Conservation (phyloP, 441 rosid species). For the Gossypium davidsonii region DNA sequence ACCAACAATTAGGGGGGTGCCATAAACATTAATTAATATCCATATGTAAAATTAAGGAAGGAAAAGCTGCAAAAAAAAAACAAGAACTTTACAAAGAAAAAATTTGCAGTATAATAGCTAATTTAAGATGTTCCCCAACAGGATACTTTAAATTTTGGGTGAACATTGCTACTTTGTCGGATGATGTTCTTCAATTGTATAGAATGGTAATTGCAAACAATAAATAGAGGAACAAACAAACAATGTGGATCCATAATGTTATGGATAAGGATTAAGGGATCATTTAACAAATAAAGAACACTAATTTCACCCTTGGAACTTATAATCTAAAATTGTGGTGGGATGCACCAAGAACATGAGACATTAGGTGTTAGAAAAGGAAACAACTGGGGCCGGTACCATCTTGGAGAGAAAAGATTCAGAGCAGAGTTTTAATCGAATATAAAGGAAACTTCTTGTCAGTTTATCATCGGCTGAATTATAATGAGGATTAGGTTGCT, state of each 20-base stretch:
- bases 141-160: neutral
- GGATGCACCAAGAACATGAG: constrained; percentile 12
- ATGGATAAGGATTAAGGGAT: neutral
- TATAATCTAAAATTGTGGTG: constrained; percentile 5
- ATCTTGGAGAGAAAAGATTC: neutral
- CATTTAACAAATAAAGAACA: neutral
- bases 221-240: neutral
- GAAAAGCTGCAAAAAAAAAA: neutral
- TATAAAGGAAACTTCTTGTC: constrained; percentile 12
- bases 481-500: constrained; percentile 4
- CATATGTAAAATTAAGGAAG: constrained; percentile 3
- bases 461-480: constrained; percentile 11
- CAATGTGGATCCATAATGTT: neutral
- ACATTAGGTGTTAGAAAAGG: constrained; percentile 8
- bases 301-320: neutral
- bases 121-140: too few species aligned
- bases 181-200: neutral
- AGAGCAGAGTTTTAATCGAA: neutral
- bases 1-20: neutral
- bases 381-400: constrained; percentile 6
- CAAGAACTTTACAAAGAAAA: neutral
- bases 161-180: neutral
- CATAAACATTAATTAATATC: neutral
- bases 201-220: neutral
- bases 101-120: neutral